Evolutionary conservation across 2,329 filamentous ascomycete genomes (phyloP).

Genomic region (Aspergillus uvarum): DNA sequence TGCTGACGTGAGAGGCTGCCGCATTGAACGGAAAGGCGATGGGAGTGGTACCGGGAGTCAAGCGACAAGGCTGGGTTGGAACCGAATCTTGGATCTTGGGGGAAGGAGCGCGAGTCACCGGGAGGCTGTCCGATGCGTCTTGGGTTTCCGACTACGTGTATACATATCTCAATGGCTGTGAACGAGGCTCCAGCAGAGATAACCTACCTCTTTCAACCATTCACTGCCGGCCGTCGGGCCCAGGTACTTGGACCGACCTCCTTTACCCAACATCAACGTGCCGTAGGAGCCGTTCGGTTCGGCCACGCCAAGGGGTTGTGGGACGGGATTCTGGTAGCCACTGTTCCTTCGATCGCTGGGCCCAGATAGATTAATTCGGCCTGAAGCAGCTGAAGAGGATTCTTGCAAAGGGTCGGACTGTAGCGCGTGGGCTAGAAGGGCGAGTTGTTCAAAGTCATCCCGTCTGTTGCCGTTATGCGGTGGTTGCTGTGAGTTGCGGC

Average conservation of each 20-base stretch:
- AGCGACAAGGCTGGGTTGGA: neutral
- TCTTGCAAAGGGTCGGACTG: neutral
- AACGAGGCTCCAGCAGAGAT: neutral
- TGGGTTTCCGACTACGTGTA: conserved; percentile 1
- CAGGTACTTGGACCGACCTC: conserved; percentile 4
- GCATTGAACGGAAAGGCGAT: conserved; percentile 3
- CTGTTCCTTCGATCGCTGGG: neutral
- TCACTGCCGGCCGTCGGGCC: conserved; percentile 3
- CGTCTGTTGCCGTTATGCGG: neutral
- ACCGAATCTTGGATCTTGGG: neutral
- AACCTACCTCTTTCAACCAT: conserved; percentile 2
- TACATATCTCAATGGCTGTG: neutral
- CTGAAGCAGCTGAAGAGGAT: neutral
- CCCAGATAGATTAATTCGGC: neutral
- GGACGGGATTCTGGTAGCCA: neutral
- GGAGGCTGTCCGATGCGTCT: neutral
- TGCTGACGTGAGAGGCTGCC: neutral
- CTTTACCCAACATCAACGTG: conserved; percentile 6
- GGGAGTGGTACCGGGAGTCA: neutral
- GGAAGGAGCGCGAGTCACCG: conserved; percentile 4
- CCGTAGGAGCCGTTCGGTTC: conserved; percentile 2
- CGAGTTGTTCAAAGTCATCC: conserved; percentile 6
- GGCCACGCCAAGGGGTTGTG: neutral
- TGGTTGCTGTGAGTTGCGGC: neutral
- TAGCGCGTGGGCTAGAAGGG: neutral